Evolutionary conservation across 2,329 filamentous ascomycete genomes (phyloP), one percentile per base, ranked within the genome.

Genomic region (Ceratocystis huliohia): DNA sequence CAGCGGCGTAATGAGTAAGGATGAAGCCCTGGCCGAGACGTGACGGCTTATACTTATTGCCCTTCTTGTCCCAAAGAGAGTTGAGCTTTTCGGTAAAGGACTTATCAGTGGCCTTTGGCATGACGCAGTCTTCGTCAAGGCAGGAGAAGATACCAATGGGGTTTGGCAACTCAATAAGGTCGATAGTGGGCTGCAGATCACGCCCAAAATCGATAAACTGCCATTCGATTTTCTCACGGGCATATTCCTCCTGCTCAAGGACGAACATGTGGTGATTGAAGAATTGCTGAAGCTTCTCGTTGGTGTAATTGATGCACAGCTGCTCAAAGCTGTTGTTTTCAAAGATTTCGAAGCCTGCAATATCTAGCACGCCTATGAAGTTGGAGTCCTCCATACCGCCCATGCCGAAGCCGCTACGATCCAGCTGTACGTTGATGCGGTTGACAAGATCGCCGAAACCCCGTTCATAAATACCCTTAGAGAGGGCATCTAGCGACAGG

Each of bases 221-320:
- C 94, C 94, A 99, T 76, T 99, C 94, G 71, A 99, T 99, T 75
- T 96, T 90, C 74, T 99, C 94, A 61, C 93, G 82, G 7, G 94
- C 92, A 75, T 99, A 99, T 75, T 99, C 94, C 75, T 99, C 94
- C 73, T 99, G 94, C 74, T 99, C 94, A 6, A 99, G 81, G 8
- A 99, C 94, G 73, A 99, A 99, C 94, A 99, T 99, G 79, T 99
- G 95, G 74, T 99, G 94, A 73, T 99, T 99, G 83, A 99, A 99
- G 76, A 99, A 99, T 71, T 99, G 94, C 73, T 99, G 94, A 5
- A 99, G 84, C 75, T 96, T 99, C 76, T 99, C 94, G 76, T 99
- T 99, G 69, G 95, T 97, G 77, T 99, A 99, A 77, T 99, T 99
- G 82, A 99, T 99, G 79, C 94, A 99, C 5, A 99, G 82, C 75